A percentile compares a stretch with the other conserved stretches of the same genome.
Conservation (phyloP, 192 early-diverging fungal genomes). For the Piromyces finnis region DNA sequence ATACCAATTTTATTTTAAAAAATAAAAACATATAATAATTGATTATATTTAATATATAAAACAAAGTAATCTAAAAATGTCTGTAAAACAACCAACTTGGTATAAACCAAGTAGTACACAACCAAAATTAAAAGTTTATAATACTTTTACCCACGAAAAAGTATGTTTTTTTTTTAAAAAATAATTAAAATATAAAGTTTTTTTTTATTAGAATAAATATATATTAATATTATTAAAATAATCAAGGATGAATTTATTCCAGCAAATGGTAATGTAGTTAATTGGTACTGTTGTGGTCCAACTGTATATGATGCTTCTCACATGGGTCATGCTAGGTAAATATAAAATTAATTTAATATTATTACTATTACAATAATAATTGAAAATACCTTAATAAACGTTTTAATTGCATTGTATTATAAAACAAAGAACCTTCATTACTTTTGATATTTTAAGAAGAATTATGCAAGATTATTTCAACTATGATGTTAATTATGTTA, state of each 20-base stretch:
- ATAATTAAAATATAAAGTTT: too few relatives aligned
- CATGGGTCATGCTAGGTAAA: slow-evolving; percentile 82
- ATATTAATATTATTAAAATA: too few relatives aligned
- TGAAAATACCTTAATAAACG: too few relatives aligned
- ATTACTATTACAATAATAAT: neutral
- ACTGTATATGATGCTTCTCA: slow-evolving; percentile 94
- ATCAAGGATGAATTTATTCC: neutral
- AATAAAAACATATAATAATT: neutral
- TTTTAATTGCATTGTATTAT: neutral
- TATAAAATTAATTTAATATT: neutral
- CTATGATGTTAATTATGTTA: slow-evolving; percentile 84
- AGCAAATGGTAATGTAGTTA: neutral
- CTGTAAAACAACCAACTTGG: neutral
- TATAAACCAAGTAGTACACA: neutral
- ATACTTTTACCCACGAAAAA: neutral
- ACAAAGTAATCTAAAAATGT: too few relatives aligned
- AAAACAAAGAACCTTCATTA: slow-evolving; percentile 60
- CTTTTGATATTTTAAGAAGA: slow-evolving; percentile 82
- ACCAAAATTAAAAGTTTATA: neutral
- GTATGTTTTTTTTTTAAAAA: neutral
- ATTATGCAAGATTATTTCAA: slow-evolving; percentile 88
- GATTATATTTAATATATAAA: too few relatives aligned
- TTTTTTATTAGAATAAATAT: too few relatives aligned
- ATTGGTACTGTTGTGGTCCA: slow-evolving; percentile 55
- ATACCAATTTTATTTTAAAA: neutral